A percentile compares a stretch with the other conserved stretches of the same genome.
phyloP scores from a whole-genome alignment of 1,284 basidiomycete genomes.

The Chondrostereum purpureum region DNA sequence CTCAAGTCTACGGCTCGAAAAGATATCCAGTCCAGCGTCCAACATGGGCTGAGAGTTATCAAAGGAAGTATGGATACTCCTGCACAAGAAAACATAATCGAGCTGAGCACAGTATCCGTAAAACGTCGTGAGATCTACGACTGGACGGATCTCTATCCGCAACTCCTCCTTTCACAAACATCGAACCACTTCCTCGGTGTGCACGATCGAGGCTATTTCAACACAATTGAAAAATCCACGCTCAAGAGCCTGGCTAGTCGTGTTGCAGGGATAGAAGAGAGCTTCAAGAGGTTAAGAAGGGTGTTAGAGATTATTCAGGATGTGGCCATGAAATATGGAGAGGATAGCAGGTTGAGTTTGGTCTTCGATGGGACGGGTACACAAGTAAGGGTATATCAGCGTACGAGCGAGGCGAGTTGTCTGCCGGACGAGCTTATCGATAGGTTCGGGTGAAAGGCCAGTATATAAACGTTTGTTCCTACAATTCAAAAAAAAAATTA shows the following conservation, averaged over 20 bases:
- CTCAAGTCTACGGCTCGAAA: constrained; percentile 3
- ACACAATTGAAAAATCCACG: constrained; percentile 33
- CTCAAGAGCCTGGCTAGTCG: constrained; percentile 27
- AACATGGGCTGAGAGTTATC: constrained; percentile 29
- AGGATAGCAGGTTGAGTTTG: constrained; percentile 36
- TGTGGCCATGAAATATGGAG: constrained; percentile 29
- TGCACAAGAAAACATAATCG: constrained; percentile 37
- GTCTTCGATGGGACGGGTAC: constrained; percentile 32
- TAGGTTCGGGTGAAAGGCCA: constrained; percentile 26
- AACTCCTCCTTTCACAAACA: constrained; percentile 52
- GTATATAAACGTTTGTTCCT: no score
- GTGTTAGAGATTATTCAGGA: constrained; percentile 19
- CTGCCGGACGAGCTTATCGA: constrained; percentile 34
- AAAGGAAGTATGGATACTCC: constrained; percentile 35
- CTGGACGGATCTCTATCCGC: constrained; percentile 43
- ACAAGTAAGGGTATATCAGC: constrained; percentile 34
- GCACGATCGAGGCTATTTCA: constrained; percentile 41
- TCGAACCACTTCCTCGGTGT: constrained; percentile 42
- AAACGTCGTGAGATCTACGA: constrained; percentile 26
- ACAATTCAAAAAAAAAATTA: no score
- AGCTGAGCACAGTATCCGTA: constrained; percentile 39
- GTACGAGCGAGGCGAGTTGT: constrained; percentile 28
- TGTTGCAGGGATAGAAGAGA: constrained; percentile 21
- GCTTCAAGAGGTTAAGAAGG: constrained; percentile 34
- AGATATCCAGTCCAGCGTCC: constrained; percentile 8